Conservation (phyloP, 2,329 filamentous ascomycete species). For the Botryotinia narcissicola region DNA sequence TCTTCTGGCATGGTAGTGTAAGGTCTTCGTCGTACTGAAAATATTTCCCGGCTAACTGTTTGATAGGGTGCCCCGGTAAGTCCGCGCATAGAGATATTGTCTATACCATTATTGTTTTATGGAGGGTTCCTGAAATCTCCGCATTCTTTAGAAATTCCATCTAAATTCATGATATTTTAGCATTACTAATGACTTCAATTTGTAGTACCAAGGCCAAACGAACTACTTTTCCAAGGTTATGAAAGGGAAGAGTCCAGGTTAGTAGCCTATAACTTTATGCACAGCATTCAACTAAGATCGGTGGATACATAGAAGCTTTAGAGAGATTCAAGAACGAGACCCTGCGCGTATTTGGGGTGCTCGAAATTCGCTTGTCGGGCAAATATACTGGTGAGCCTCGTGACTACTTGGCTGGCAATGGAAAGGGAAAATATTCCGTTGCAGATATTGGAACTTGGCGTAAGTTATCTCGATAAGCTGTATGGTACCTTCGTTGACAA, state of each 20-base stretch:
- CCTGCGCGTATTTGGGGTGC: slow-evolving; percentile 51
- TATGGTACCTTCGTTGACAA: not conserved
- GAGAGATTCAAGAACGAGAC: slow-evolving; percentile 52
- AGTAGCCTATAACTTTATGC: not conserved
- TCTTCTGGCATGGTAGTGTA: slow-evolving; percentile 53
- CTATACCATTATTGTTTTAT: not conserved
- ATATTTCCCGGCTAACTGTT: not conserved
- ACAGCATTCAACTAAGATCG: not conserved
- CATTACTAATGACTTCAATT: not conserved
- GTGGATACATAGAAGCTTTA: slow-evolving; percentile 44
- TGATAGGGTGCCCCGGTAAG: slow-evolving; percentile 5
- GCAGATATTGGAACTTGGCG: slow-evolving; percentile 52
- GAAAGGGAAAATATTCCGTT: slow-evolving; percentile 53
- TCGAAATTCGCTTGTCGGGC: slow-evolving; percentile 53
- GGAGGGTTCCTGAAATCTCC: no score
- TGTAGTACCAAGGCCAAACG: slow-evolving; percentile 15
- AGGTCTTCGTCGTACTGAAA: slow-evolving; percentile 18
- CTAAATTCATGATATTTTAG: no score
- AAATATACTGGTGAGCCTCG: slow-evolving; percentile 49
- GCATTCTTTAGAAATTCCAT: not conserved
- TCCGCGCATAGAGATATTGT: not conserved
- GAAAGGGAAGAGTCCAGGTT: slow-evolving; percentile 13
- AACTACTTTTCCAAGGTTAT: slow-evolving; percentile 21
- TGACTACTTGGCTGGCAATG: slow-evolving; percentile 53
- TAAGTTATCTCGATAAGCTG: not conserved